phyloP scores from a whole-genome alignment of 495 filamentous ascomycete species.

The Aspergillus kassunensis region DNA sequence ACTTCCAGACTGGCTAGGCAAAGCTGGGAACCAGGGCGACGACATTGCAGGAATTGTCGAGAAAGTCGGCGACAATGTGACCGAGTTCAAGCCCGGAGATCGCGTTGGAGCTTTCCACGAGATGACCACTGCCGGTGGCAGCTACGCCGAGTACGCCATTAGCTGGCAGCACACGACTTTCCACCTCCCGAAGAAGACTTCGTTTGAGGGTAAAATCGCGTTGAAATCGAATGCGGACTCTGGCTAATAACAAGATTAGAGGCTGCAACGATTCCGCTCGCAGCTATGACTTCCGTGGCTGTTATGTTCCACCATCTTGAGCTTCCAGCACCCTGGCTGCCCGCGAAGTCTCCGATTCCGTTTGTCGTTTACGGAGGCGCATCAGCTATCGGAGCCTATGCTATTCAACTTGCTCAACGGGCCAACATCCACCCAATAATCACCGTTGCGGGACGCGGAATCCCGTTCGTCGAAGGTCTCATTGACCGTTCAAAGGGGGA shows the following conservation, averaged over 20 bases:
- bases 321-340: constrained; percentile 60
- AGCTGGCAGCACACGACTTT: constrained; percentile 64
- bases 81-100: constrained; percentile 47
- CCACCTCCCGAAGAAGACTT: constrained; percentile 57
- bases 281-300: constrained; percentile 65
- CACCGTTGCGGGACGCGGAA: constrained; percentile 56
- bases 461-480: constrained; percentile 48
- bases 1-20: background rate
- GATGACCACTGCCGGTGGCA: constrained; percentile 50
- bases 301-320: constrained; percentile 54
- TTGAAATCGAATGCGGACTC: background rate
- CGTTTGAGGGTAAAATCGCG: constrained; percentile 50
- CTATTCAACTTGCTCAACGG: constrained; percentile 59
- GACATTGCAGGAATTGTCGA: constrained; percentile 68
- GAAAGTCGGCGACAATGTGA: constrained; percentile 54
- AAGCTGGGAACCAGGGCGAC: constrained; percentile 55
- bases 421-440: constrained; percentile 69
- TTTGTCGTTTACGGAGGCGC: constrained; percentile 62
- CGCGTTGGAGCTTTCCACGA: constrained; percentile 71
- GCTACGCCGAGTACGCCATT: constrained; percentile 68
- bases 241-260: constrained; percentile 29
- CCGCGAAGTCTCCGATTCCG: constrained; percentile 40
- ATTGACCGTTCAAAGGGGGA: constrained; percentile 65
- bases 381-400: constrained; percentile 61
- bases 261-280: constrained; percentile 64